Conservation (phyloP, 176 grass and related monocot genomes). For the barley (Hordeum vulgare) region MorexV3_pseudomolecules_assembly NC_058518.1:472097277-472097776, state of each 20-base stretch:
- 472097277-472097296: neutral
- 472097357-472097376: neutral
- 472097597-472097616: neutral
- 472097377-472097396: neutral
- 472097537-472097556: slow-evolving; percentile 13
- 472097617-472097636: neutral
- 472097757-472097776: slow-evolving; percentile 76
- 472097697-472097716: neutral
- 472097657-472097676: slow-evolving; percentile 10
- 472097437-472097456: slow-evolving; percentile 16
- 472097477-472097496: too few species aligned
- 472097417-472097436: slow-evolving; percentile 26
- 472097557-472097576: neutral
- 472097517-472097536: neutral
- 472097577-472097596: neutral
- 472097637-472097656: neutral
- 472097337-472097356: neutral
- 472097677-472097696: slow-evolving; percentile 8
- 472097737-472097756: slow-evolving; percentile 76
- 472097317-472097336: neutral
- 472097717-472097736: slow-evolving; percentile 91
- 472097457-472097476: neutral
- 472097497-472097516: neutral
- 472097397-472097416: neutral
- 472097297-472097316: neutral